Evolutionary conservation across 2,329 filamentous ascomycete genomes (phyloP), one percentile per base, ranked within the genome.

Genomic region (Alternaria hordeiaustralica): DNA sequence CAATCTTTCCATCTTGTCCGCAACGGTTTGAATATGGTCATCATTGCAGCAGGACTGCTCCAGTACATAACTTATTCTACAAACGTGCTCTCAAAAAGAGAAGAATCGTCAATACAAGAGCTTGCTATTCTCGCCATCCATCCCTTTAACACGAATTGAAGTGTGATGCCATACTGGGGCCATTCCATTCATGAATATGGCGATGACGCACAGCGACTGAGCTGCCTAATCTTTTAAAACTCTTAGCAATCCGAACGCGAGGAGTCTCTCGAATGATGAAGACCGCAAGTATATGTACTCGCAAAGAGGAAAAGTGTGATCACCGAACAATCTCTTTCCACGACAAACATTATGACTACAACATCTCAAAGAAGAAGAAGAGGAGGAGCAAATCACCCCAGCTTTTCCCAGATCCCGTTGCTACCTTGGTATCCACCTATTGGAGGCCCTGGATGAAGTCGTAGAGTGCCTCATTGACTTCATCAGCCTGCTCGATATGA

Each of bases 161-260:
- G 7, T 15, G 30, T 6, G 13, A 8, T 15, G 30, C 30, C 30
- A 33, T 15, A 33, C 12, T 13, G 4, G 12, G 0, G 30, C 33
- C n/a, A n/a, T 36, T 36, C 7, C 9, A 0, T 36, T 9, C 8
- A n/a, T 0, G 15, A 10, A 36, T 0, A n/a, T 7, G 0, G 8
- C 33, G 33, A 36, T n/a, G 33, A 36, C 15, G 15, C 15, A 9
- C 0, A 36, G 15, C 33, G 4, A n/a, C 8, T n/a, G 33, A 36
- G 4, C 2, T 36, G 33, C 33, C 15, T n/a, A 33, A n/a, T 36
- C 15, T 5, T 36, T n/a, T 36, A 36, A 0, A 36, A 9, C 7
- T n/a, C 7, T n/a, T 36, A 36, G 13, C 13, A 36, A 36, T 0
- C 7, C 13, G 33, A 36, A 36, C 13, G 33, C 33, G 9, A n/a